These are phyloP conservation scores for Laetiporus sulphureus DNA, from an alignment of 1,284 basidiomycete species.

Conservation along the genomic window DNA sequence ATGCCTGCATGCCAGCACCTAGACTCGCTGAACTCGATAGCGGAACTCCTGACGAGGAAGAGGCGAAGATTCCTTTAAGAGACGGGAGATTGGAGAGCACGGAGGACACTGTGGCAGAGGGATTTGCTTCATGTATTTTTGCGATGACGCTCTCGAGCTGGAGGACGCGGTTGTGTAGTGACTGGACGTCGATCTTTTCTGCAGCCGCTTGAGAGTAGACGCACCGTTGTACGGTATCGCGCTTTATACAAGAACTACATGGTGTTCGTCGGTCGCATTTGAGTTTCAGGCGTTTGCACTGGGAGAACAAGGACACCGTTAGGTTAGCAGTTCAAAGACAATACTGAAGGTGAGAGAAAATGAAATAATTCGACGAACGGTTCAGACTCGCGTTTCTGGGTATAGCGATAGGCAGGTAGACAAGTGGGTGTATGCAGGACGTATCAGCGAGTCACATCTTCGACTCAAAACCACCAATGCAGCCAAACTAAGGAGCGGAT, in stretches of 20 bases:
- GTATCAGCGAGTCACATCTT: no score
- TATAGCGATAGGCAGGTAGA: no score
- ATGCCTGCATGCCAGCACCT: conserved; percentile 17
- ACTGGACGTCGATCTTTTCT: conserved; percentile 80
- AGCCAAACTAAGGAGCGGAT: no score
- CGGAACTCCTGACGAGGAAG: conserved; percentile 2
- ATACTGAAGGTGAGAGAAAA: no score
- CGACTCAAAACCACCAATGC: no score
- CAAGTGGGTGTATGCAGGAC: no score
- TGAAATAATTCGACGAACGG: no score
- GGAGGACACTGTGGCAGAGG: conserved; percentile 13
- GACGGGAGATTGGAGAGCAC: conserved; percentile 13
- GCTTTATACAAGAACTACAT: conserved; percentile 70
- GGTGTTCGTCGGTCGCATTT: conserved; percentile 73
- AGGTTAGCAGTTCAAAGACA: no score
- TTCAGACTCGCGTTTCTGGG: no score
- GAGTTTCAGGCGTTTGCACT: conserved; percentile 81
- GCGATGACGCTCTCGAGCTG: conserved; percentile 49
- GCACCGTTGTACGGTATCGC: conserved; percentile 65
- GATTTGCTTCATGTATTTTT: conserved; percentile 29
- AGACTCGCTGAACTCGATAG: conserved; percentile 1
- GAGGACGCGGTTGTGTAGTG: conserved; percentile 70
- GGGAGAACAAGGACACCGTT: no score
- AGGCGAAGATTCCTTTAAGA: conserved; percentile 15
- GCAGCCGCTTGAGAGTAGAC: conserved; percentile 73